These are phyloP conservation scores for Colletotrichum cuscutae DNA, from an alignment of 2,329 filamentous ascomycete species.

Conservation along the genomic window DNA sequence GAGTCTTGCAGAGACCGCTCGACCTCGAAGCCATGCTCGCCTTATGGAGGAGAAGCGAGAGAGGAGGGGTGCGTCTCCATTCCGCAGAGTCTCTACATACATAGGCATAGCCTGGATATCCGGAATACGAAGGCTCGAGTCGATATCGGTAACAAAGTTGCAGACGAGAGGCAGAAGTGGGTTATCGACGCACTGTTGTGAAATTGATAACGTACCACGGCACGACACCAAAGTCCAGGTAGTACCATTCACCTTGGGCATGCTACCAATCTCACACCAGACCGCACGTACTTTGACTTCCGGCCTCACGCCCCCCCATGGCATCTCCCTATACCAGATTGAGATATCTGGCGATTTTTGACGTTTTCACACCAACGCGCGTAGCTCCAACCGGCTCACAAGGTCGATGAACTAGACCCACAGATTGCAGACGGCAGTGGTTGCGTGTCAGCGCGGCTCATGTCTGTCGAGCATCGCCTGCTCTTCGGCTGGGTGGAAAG, in stretches of 20 bases:
- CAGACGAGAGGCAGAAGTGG: slow-evolving; percentile 1
- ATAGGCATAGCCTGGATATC: not conserved
- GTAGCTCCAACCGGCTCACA: not conserved
- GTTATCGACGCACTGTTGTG: slow-evolving; percentile 4
- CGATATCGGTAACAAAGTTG: slow-evolving; percentile 3
- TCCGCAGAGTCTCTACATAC: slow-evolving; percentile 6
- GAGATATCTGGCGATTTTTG: not conserved
- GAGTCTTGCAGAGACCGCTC: slow-evolving; percentile 1
- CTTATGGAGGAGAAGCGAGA: slow-evolving; percentile 16
- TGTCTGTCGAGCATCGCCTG: not conserved
- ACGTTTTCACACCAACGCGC: not conserved
- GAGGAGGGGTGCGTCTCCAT: slow-evolving; percentile 18
- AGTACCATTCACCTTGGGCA: not conserved
- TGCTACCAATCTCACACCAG: not conserved
- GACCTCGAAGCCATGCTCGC: slow-evolving; percentile 11
- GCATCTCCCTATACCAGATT: not conserved
- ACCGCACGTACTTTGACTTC: not conserved
- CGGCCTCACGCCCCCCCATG: not conserved
- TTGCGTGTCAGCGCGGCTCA: slow-evolving; percentile 16
- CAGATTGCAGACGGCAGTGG: not conserved
- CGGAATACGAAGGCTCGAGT: slow-evolving; percentile 22
- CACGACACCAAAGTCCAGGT: not conserved
- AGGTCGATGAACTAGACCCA: not conserved
- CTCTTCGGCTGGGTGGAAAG: slow-evolving; percentile 3
- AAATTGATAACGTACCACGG: not conserved